Percentiles rank a stretch among this genome's conserved stretches.
Conservation (phyloP, 371 early-diverging fungal genomes). For the Mortierella sp. region DNA sequence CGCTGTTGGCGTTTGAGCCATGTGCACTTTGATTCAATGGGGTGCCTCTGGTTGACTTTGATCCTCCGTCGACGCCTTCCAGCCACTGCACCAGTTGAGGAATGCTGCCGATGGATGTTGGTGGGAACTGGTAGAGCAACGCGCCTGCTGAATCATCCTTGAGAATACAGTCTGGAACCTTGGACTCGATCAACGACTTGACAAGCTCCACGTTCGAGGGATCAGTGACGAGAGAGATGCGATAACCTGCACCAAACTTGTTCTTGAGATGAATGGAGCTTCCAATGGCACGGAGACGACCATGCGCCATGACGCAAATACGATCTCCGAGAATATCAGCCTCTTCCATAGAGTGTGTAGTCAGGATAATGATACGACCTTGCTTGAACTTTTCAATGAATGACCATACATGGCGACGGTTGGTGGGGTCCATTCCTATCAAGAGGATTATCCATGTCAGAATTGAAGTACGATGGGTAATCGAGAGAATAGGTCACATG, state of each 20-base stretch:
- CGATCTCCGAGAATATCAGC: slow-evolving; percentile 74
- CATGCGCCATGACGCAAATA: slow-evolving; percentile 78
- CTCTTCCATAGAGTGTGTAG: slow-evolving; percentile 84
- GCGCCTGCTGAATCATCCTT: slow-evolving; percentile 76
- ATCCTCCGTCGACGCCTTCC: slow-evolving; percentile 50
- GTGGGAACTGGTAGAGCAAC: slow-evolving; percentile 69
- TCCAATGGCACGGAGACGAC: slow-evolving; percentile 70
- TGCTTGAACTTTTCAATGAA: slow-evolving; percentile 78
- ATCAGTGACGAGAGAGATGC: slow-evolving; percentile 56
- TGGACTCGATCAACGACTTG: slow-evolving; percentile 50
- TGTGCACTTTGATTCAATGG: slow-evolving; percentile 19
- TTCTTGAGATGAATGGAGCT: slow-evolving; percentile 73
- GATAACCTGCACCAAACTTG: slow-evolving; percentile 75
- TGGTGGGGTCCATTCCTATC: slow-evolving; percentile 77
- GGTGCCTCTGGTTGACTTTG: slow-evolving; percentile 14
- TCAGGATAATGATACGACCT: slow-evolving; percentile 70
- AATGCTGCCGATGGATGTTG: slow-evolving; percentile 46
- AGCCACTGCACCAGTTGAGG: slow-evolving; percentile 64
- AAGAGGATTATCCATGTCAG: neutral
- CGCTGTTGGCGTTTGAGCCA: slow-evolving; percentile 33
- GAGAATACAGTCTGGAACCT: slow-evolving; percentile 62
- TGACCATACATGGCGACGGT: slow-evolving; percentile 78
- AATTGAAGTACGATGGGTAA: neutral
- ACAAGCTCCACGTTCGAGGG: slow-evolving; percentile 48
- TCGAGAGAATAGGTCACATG: no score